Evolutionary conservation across 2,329 filamentous ascomycete genomes (phyloP).

Genomic region (Monosporascus sp.): DNA sequence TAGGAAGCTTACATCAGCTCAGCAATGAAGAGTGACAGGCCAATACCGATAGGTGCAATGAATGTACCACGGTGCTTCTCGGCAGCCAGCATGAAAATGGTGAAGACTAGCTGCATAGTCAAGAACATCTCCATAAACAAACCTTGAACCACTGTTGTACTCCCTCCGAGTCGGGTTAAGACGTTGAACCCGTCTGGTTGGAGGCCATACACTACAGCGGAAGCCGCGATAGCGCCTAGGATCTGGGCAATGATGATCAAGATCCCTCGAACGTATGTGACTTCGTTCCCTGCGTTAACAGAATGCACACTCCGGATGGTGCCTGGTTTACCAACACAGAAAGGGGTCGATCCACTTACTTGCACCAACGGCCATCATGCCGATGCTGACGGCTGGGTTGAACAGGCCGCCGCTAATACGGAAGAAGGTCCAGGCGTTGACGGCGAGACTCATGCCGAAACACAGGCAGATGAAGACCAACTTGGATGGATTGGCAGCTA

Average conservation of each 20-base stretch:
- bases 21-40: constrained; percentile 53
- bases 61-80: constrained; percentile 61
- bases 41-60: constrained; percentile 59
- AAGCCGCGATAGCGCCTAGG: constrained; percentile 43
- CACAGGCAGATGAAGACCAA: constrained; percentile 24
- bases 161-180: constrained; percentile 38
- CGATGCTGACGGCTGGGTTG: constrained; percentile 36
- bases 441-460: constrained; percentile 27
- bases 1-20: constrained; percentile 24
- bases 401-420: constrained; percentile 31
- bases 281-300: constrained; percentile 21
- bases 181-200: constrained; percentile 45
- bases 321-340: not conserved
- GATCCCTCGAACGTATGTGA: constrained; percentile 30
- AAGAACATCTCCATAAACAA: constrained; percentile 51
- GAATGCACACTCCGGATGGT: not conserved
- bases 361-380: constrained; percentile 43
- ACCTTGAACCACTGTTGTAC: constrained; percentile 40
- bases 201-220: constrained; percentile 42
- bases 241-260: constrained; percentile 45
- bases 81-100: constrained; percentile 55
- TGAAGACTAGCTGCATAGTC: constrained; percentile 47
- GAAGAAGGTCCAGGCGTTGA: constrained; percentile 41
- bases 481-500: not conserved
- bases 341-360: constrained; percentile 11